These are phyloP conservation scores for Rubus parviflorus DNA, from an alignment of 306 rosid species.

Conservation along the genomic window DNA sequence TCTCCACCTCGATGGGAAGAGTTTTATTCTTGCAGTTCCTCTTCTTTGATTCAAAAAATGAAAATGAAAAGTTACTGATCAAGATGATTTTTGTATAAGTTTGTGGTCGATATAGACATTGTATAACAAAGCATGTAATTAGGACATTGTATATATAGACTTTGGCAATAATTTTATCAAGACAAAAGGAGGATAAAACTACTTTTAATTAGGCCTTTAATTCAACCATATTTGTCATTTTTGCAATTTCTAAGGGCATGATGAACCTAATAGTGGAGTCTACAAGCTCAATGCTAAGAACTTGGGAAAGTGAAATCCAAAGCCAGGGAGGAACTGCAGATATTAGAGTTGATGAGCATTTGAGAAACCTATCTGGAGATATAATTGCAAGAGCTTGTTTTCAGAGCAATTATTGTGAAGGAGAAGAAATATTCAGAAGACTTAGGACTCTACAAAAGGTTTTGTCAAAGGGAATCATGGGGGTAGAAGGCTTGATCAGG, in stretches of 20 bases:
- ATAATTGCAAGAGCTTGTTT: slow-evolving; percentile 60
- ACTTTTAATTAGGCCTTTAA: neutral
- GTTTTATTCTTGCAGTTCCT: too few species aligned
- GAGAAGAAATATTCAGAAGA: slow-evolving; percentile 53
- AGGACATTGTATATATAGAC: too few species aligned
- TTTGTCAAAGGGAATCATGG: slow-evolving; percentile 35
- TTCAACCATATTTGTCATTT: neutral
- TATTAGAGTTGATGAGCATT: slow-evolving; percentile 43
- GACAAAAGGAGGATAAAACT: too few species aligned
- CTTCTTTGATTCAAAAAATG: neutral
- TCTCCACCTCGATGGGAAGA: too few species aligned
- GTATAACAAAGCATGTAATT: too few species aligned
- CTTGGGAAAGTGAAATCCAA: slow-evolving; percentile 52
- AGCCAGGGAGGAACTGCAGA: slow-evolving; percentile 36
- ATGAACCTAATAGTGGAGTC: slow-evolving; percentile 53
- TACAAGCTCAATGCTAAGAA: slow-evolving; percentile 30
- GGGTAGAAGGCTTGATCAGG: slow-evolving; percentile 42
- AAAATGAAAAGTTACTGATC: too few species aligned
- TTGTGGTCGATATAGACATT: too few species aligned
- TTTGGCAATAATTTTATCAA: neutral
- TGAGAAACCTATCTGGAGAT: slow-evolving; percentile 51
- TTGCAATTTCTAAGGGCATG: slow-evolving; percentile 41
- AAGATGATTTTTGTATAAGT: too few species aligned
- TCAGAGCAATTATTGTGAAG: slow-evolving; percentile 55
- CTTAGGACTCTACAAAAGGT: slow-evolving; percentile 48